Base-by-base conservation (phyloP, 2,329 filamentous ascomycete genomes). In the Fusarium gaditjirri region DNA sequence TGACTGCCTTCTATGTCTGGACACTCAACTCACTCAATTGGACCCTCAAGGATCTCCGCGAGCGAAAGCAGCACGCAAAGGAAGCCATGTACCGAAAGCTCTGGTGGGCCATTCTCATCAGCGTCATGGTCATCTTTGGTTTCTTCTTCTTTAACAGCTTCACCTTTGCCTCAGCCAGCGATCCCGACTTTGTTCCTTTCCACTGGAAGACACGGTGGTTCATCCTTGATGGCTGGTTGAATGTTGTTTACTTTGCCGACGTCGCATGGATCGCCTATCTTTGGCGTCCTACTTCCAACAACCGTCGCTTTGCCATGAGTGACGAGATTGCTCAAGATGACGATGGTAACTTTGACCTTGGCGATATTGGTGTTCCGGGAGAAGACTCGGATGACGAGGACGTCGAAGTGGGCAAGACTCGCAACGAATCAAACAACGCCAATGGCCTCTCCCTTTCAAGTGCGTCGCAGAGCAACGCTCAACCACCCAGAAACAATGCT, bases 71-170 rank as follows among this genome's bases (percentile, higher is more conserved):
- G 83, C 92, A 93, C 76, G 92, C 92, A 76, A 99, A 99, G 81
- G 94, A 95, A 52, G 83, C 89, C 82, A 99, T 99, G 97, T 99
- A 98, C 84, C 95, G 93, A 84, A 97, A 97, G 81, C 90, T 99
- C 19, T 99, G 97, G 95, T 99, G 95, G 95, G 95, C 94, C 81
- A 97, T 99, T 67, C 87, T 99, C 49, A 86, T 90, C 71, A 97
- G 93, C 80, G 97, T 99, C 79, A 84, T 98, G 53, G 94, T 98
- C 76, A 98, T 98, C 76, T 99, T 99, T 77, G 94, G 88, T 63
- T 99, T 99, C 85, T 98, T 99, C 87, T 98, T 99, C 86, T 91
- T 98, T 86, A 98, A 98, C 86, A 97, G 93, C 75, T 94, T 98
- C 82, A 94, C 93, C 2, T 97, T 99, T 80, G 95, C 95, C 53